Evolutionary conservation across 805 yeast genomes (phyloP).

Genomic region (Candida oleophila): DNA sequence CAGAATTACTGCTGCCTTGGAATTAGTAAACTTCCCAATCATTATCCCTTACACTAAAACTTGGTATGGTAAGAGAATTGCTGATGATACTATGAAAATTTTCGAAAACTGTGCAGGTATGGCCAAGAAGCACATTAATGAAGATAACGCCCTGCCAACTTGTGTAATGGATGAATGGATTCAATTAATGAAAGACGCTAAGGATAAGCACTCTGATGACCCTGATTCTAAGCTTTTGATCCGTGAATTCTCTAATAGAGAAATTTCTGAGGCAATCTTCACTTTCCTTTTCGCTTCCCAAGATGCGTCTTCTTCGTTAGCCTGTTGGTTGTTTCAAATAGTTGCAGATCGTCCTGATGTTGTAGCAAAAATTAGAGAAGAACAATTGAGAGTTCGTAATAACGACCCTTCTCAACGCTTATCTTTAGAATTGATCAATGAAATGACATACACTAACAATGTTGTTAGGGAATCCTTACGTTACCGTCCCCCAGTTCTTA

Average conservation of each 20-base stretch:
- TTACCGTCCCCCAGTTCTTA: slow-evolving; percentile 94
- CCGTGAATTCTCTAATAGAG: slow-evolving; percentile 84
- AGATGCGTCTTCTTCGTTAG: slow-evolving; percentile 95
- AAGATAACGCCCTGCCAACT: slow-evolving; percentile 70
- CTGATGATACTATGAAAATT: slow-evolving; percentile 90
- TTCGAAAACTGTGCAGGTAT: slow-evolving; percentile 85
- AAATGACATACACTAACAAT: slow-evolving; percentile 85
- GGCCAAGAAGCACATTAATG: slow-evolving; percentile 76
- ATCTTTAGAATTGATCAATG: slow-evolving; percentile 70
- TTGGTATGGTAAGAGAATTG: slow-evolving; percentile 94
- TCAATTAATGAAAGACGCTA: slow-evolving; percentile 74
- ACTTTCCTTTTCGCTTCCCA: slow-evolving; percentile 97
- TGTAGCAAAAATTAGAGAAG: slow-evolving; percentile 81
- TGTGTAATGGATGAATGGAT: slow-evolving; percentile 98
- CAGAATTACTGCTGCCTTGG: slow-evolving; percentile 91
- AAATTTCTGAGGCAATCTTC: slow-evolving; percentile 94
- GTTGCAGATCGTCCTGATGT: slow-evolving; percentile 95
- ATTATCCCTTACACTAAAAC: slow-evolving; percentile 95
- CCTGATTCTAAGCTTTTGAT: slow-evolving; percentile 58
- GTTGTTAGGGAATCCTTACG: slow-evolving; percentile 92
- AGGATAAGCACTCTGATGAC: slow-evolving; percentile 47
- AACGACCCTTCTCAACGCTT: slow-evolving; percentile 67
- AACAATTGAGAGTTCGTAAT: slow-evolving; percentile 79
- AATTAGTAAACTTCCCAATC: slow-evolving; percentile 96
- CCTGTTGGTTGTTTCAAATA: slow-evolving; percentile 97